phyloP scores from a whole-genome alignment of 148 eudicot species.

The Rhododendron mucronatum region DNA sequence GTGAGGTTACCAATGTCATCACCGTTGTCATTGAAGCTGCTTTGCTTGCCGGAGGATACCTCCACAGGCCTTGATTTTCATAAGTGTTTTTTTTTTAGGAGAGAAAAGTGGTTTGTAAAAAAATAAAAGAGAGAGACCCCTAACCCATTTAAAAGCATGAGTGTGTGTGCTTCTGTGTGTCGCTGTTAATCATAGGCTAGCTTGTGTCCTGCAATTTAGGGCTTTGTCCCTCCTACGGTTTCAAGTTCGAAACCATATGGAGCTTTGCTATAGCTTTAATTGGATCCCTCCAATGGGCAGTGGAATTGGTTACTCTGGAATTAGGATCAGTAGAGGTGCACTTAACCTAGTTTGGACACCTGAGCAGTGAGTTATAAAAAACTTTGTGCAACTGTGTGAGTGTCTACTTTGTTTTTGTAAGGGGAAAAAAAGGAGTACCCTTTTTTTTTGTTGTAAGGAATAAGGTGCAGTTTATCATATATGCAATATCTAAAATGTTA shows the following conservation, averaged over 20 bases:
- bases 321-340: too few relatives aligned
- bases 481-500: too few relatives aligned
- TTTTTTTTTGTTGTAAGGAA: too few relatives aligned
- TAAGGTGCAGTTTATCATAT: too few relatives aligned
- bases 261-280: neutral
- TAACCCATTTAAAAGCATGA: neutral
- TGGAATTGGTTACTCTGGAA: too few relatives aligned
- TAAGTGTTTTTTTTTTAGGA: neutral
- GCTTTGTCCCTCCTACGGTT: neutral
- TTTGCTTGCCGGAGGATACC: slow-evolving; percentile 41
- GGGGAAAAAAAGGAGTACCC: too few relatives aligned
- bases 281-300: neutral
- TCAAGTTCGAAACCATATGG: neutral
- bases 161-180: neutral
- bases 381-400: too few relatives aligned
- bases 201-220: neutral
- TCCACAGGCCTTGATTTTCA: neutral
- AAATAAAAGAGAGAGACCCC: neutral
- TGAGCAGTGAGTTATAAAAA: too few relatives aligned
- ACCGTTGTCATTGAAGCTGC: slow-evolving; percentile 53
- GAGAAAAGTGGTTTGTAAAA: neutral
- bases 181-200: neutral
- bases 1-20: slow-evolving; percentile 40
- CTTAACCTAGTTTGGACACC: too few relatives aligned
- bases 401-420: too few relatives aligned